These are phyloP conservation scores for Colletotrichum limetticola DNA, from an alignment of 2,329 filamentous ascomycete species.

Conservation along the genomic window DNA sequence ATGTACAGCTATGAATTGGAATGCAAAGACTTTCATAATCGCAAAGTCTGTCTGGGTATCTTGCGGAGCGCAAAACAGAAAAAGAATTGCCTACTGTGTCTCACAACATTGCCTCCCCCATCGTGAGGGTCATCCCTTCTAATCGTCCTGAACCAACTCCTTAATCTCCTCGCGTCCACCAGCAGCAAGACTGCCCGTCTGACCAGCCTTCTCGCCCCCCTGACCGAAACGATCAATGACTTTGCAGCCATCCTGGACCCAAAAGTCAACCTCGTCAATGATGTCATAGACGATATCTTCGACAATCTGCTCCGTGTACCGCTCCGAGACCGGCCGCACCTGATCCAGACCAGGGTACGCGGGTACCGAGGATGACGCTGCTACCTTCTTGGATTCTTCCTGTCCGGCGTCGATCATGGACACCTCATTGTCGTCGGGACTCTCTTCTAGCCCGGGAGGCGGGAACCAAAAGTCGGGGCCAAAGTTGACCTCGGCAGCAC, in stretches of 20 bases:
- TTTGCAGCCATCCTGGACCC: conserved; percentile 73
- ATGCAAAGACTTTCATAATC: not conserved
- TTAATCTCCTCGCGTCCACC: conserved; percentile 68
- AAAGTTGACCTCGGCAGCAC: conserved; percentile 93
- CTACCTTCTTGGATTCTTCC: not conserved
- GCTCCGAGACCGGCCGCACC: conserved; percentile 74
- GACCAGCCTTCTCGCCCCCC: conserved; percentile 50
- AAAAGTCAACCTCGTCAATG: conserved; percentile 94
- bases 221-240: conserved; percentile 56
- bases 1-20: conserved; percentile 19
- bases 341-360: conserved; percentile 38
- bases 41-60: conserved; percentile 25
- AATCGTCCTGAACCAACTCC: conserved; percentile 73
- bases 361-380: no score
- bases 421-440: conserved; percentile 55
- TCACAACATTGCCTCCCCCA: not conserved
- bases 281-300: conserved; percentile 95
- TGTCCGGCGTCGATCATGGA: conserved; percentile 54
- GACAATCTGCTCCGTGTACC: conserved; percentile 92
- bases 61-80: conserved; percentile 10
- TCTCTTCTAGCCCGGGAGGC: conserved; percentile 66
- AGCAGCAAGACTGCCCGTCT: conserved; percentile 52
- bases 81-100: not conserved
- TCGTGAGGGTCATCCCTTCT: conserved; percentile 11
- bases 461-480: conserved; percentile 93